Conservation (phyloP, 1,284 basidiomycete species). For the Somion occarium region DNA sequence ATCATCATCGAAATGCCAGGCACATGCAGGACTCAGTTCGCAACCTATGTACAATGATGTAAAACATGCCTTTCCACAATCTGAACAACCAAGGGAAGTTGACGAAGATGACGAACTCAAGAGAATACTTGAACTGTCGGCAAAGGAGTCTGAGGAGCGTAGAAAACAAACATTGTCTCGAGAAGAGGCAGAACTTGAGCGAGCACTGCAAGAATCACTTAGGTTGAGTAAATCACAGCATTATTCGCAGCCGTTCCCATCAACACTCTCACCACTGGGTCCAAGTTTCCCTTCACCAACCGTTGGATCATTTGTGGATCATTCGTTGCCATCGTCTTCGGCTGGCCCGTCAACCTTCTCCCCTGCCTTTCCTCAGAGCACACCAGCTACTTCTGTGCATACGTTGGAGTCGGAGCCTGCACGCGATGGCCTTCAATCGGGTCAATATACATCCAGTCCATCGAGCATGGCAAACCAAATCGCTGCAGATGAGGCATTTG, state of each 20-base stretch:
- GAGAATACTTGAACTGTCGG: conserved; percentile 48
- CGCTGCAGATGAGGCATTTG: conserved; percentile 32
- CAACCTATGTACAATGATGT: not conserved
- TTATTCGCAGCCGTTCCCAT: not conserved
- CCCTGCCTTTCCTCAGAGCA: not conserved
- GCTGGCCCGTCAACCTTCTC: not conserved
- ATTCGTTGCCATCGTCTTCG: not conserved
- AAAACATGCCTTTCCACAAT: not conserved
- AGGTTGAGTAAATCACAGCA: not conserved
- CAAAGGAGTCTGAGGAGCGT: conserved; percentile 38
- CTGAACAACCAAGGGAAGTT: conserved; percentile 5
- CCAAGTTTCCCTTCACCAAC: not conserved
- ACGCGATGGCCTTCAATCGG: conserved; percentile 6
- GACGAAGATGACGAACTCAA: conserved; percentile 31
- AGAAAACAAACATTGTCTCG: conserved; percentile 20
- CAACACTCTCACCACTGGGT: not conserved
- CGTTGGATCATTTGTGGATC: not conserved
- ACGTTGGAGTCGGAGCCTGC: not conserved
- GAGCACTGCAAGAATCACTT: conserved; percentile 58
- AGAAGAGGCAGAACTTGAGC: conserved; percentile 64
- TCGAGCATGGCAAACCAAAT: conserved; percentile 19
- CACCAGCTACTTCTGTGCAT: not conserved
- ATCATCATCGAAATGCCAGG: not conserved
- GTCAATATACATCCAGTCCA: conserved; percentile 1
- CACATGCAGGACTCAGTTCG: not conserved